Base-by-base conservation (phyloP, 305 asterid genomes). In the Fraxinus ornus region DNA sequence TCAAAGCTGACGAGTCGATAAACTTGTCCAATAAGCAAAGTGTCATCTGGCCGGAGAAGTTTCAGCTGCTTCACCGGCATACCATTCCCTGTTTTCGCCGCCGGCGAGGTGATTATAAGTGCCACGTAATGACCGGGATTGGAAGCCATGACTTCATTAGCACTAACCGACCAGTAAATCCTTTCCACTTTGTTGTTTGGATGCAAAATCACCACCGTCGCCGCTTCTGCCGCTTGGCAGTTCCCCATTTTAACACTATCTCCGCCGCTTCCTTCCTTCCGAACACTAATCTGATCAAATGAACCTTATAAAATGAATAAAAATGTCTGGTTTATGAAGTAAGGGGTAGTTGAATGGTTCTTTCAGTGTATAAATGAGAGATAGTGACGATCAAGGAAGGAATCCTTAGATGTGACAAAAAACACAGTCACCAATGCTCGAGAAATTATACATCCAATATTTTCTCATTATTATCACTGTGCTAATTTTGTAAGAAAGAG, bases 161-260 rank as follows among this genome's bases (percentile, higher is more conserved):
- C 98, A 70, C 87, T 86, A 17, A 90, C 86, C 28, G 95, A 91
- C 93, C 91, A 89, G 87, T 89, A 94, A 79, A 92, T 78, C 85
- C 97, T 86, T 76, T 94, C 94, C n/a, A 94, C 93, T 88, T 83
- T 90, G 83, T 82, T 86, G 21, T 86, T 91, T 44, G 97, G 95
- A 72, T 92, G 95, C 62, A 89, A 92, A 76, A 94, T 88, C 86
- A 91, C 85, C 87, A 94, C 97, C 78, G 94, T 88, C 52, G 97
- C 97, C 80, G 92, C 94, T 88, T 94, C 98, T 78, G 97, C 94
- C 79, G 98, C 94, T 84, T 94, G 98, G 83, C 98, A 94, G 78
- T 94, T 94, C 83, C 98, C 98, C 97, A 94, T 92, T 37, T 17
- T 7, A 32, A 44, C 28, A 36, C n/a, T 47, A 62, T 8, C 7